These are phyloP conservation scores for Fusarium cicatricum DNA, from an alignment of 2,329 filamentous ascomycete genomes.

Conservation along the genomic window DNA sequence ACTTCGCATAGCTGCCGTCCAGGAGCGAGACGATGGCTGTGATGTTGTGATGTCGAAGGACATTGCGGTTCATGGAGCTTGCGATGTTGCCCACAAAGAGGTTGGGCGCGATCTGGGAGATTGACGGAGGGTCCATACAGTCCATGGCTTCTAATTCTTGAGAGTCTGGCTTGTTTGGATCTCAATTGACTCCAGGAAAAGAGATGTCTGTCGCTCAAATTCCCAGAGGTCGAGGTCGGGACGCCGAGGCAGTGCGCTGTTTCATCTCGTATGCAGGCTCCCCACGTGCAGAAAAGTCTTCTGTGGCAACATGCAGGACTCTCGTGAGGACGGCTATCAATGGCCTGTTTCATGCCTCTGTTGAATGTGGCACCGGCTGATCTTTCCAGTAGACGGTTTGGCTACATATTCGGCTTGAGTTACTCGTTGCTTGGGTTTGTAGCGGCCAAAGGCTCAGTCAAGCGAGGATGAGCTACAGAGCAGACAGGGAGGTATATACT, in stretches of 20 bases:
- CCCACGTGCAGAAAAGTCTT: conserved; percentile 19
- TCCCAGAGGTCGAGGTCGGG: not conserved
- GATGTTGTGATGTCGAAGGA: conserved; percentile 35
- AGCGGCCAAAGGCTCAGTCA: too few species aligned
- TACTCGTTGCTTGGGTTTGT: not conserved
- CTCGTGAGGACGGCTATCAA: not conserved
- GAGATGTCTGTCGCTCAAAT: not conserved
- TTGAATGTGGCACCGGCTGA: conserved; percentile 6
- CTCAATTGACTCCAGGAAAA: conserved; percentile 3
- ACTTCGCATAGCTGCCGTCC: conserved; percentile 29
- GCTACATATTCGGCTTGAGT: not conserved
- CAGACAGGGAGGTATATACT: too few species aligned
- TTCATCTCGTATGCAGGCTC: conserved; percentile 20
- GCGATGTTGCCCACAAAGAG: conserved; percentile 39
- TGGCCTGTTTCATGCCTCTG: not conserved
- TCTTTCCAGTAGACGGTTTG: not conserved
- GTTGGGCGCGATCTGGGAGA: conserved; percentile 33
- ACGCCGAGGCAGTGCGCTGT: conserved; percentile 4
- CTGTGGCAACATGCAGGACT: conserved; percentile 20
- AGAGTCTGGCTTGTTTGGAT: not conserved
- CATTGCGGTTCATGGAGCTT: conserved; percentile 33
- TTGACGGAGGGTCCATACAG: conserved; percentile 31
- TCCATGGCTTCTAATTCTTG: conserved; percentile 1
- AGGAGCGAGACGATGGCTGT: conserved; percentile 38
- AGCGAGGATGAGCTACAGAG: too few species aligned